Base-by-base conservation (phyloP, 2,329 filamentous ascomycete species). In the Ceratocystiopsis minuta region DNA sequence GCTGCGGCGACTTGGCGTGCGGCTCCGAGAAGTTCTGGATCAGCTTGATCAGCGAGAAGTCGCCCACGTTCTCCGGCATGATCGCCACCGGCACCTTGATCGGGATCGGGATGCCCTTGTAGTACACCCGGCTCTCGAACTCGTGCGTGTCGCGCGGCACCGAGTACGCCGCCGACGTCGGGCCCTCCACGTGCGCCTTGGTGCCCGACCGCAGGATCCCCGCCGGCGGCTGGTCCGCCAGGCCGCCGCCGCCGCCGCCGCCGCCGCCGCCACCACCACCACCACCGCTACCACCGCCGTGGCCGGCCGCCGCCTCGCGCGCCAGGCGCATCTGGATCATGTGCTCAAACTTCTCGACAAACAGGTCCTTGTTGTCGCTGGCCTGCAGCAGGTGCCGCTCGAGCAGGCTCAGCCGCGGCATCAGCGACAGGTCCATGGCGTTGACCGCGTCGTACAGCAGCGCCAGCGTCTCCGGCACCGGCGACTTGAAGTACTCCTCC, bases 31-130 rank as follows among this genome's bases (percentile, higher is more conserved):
- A 96, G 42, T 83, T 94, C 53, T 94, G 86, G 49, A 98, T 94
- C 42, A 98, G 75, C 59, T 96, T 96, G 62, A 98, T 82, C 44
- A 98, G 70, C 34, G 87, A 96, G 56, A 98, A 98, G 61, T 98
- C 90, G 47, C 90, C 90, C 15, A 98, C 90, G 0, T 84, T 95
- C 64, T 98, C 90, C 2, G 87, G 84, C 65, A 87, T 88, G 44
- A 93, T 73, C 12, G 90, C 87, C 4, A 88, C 87, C 0, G 90
- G 90, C 9, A 98, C 80, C 61, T 96, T 96, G 63, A 98, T 85
- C 1, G 90, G 90, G 24, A 98, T 88, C 0, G 88, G 88, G 43
- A 96, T 90, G 48, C 86, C 85, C 62, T 95, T 93, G 64, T 98
- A 98, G 55, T 88, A 75, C 53, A 98, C 85, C 54, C 79, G 85